Evolutionary conservation across 140 eudicot species (phyloP).

Genomic region (Cichorium intybus): DNA sequence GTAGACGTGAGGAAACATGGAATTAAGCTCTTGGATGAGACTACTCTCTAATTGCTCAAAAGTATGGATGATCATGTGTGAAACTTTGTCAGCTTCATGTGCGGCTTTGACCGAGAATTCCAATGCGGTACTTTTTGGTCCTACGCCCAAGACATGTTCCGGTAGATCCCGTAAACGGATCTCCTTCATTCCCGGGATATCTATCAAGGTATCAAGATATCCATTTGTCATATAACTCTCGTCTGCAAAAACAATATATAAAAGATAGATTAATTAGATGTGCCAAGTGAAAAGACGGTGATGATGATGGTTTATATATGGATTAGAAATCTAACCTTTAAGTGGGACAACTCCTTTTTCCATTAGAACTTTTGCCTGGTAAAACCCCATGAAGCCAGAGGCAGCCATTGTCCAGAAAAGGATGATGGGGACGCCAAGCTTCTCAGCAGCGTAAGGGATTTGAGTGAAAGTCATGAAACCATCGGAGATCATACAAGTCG

Average conservation of each 20-base stretch:
- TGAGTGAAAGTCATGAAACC: conserved; percentile 24
- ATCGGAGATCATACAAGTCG: conserved; percentile 27
- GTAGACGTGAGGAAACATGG: conserved; percentile 24
- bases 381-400: conserved; percentile 25
- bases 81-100: conserved; percentile 6
- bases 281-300: not conserved
- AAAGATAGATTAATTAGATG: not conserved
- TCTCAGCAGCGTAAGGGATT: conserved; percentile 20
- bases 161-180: conserved; percentile 30
- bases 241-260: conserved; percentile 15
- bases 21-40: conserved; percentile 14
- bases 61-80: conserved; percentile 26
- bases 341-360: conserved; percentile 25
- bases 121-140: not conserved
- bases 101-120: not conserved
- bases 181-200: conserved; percentile 29
- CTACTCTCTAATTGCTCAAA: conserved; percentile 25
- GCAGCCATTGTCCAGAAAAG: conserved; percentile 30
- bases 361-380: conserved; percentile 15
- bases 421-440: conserved; percentile 26
- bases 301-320: not conserved
- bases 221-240: conserved; percentile 22
- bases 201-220: conserved; percentile 21
- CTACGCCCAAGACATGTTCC: conserved; percentile 10
- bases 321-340: conserved; percentile 12